phyloP scores from a whole-genome alignment of 306 rosid species.

The Begonia fuchsioides region DNA sequence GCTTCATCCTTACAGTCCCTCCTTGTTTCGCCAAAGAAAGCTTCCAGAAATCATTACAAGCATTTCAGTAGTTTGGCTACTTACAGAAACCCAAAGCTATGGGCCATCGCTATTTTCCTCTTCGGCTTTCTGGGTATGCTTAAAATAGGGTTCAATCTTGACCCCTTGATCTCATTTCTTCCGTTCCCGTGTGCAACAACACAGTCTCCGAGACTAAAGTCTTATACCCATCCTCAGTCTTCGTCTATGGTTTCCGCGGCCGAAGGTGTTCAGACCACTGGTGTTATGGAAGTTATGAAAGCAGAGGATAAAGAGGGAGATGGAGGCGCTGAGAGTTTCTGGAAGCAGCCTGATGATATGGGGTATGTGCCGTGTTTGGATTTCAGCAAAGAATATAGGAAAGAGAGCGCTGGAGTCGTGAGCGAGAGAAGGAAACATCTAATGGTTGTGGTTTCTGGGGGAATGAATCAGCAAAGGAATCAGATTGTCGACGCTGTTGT shows the following conservation, averaged over 20 bases:
- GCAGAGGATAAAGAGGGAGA: constrained; percentile 18
- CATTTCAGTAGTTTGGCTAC: constrained; percentile 8
- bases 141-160: constrained; percentile 26
- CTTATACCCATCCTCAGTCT: constrained; percentile 16
- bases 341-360: constrained; percentile 83
- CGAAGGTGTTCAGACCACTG: constrained; percentile 3
- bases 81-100: constrained; percentile 31
- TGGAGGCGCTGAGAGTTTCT: constrained; percentile 29
- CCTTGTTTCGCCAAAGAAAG: constrained; percentile 64
- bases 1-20: constrained; percentile 80
- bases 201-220: constrained; percentile 13
- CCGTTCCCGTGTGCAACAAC: constrained; percentile 38
- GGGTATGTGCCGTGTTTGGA: constrained; percentile 69
- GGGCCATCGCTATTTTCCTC: constrained; percentile 44
- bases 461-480: constrained; percentile 97
- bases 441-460: constrained; percentile 87
- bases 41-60: constrained; percentile 28
- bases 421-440: constrained; percentile 49
- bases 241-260: too few relatives aligned
- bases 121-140: constrained; percentile 53
- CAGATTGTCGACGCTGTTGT: constrained; percentile 98
- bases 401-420: constrained; percentile 29
- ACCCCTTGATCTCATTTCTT: constrained; percentile 26
- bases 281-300: constrained; percentile 2
- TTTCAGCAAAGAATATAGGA: constrained; percentile 45